Evolutionary conservation across 1,284 basidiomycete genomes (phyloP).

Genomic region (Ganoderma resinaceum): DNA sequence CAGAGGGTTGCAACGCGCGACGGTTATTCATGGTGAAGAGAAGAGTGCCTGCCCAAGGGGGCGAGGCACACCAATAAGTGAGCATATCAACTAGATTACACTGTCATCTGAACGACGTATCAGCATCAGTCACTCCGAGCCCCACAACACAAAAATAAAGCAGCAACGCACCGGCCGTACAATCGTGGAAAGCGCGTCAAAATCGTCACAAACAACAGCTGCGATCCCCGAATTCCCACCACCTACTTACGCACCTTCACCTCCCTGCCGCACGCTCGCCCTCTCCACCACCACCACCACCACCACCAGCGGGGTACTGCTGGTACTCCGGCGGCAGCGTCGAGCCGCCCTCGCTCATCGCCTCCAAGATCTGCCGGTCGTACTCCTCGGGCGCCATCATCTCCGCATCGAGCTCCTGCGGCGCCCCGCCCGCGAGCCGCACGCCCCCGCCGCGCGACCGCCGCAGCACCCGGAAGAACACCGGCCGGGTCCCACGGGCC

Average conservation of each 20-base stretch:
- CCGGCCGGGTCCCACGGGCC: background rate
- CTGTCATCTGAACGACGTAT: background rate
- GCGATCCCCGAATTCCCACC: background rate
- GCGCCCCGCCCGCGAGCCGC: slow-evolving; percentile 17
- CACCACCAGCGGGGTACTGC: background rate
- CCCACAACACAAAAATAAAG: background rate
- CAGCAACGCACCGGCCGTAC: background rate
- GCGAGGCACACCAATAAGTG: background rate
- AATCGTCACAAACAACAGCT: background rate
- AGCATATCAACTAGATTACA: background rate
- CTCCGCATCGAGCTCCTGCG: background rate
- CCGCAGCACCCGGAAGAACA: slow-evolving; percentile 6
- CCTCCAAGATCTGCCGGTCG: slow-evolving; percentile 9
- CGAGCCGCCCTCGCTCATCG: slow-evolving; percentile 18
- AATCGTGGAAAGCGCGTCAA: background rate
- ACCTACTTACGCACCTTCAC: background rate
- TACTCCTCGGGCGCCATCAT: slow-evolving; percentile 14
- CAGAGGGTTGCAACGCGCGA: background rate
- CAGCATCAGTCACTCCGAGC: too few species aligned
- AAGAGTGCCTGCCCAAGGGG: background rate
- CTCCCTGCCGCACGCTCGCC: background rate
- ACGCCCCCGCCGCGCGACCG: slow-evolving; percentile 20
- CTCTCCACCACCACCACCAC: background rate
- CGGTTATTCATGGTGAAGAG: background rate
- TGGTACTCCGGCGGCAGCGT: slow-evolving; percentile 21